These are phyloP conservation scores for Alnus glutinosa DNA, from an alignment of 306 rosid genomes.

Conservation along the genomic window DNA sequence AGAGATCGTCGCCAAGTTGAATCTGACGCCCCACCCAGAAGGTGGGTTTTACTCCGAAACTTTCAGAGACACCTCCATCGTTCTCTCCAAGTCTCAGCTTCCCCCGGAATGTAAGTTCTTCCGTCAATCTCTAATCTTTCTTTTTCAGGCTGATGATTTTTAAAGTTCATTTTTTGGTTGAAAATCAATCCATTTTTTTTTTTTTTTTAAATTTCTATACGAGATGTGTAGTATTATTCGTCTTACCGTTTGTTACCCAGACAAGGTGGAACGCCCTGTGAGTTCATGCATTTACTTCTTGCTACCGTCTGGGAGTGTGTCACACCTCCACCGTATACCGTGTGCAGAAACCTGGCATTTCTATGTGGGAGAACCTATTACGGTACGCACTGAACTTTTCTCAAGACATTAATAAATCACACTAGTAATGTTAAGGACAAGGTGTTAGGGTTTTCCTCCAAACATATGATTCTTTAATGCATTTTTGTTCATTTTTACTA, in stretches of 20 bases:
- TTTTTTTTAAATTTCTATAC: neutral
- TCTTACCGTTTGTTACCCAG: slow-evolving; percentile 15
- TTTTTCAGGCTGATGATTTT: too few relatives aligned
- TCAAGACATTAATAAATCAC: neutral
- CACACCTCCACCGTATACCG: slow-evolving; percentile 47
- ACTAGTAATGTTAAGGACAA: neutral
- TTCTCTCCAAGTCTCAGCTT: slow-evolving; percentile 45
- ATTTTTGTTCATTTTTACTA: too few relatives aligned
- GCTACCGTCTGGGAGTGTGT: slow-evolving; percentile 44
- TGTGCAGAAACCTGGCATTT: slow-evolving; percentile 58
- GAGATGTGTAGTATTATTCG: neutral
- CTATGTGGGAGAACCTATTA: slow-evolving; percentile 49
- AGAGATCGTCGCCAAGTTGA: slow-evolving; percentile 29
- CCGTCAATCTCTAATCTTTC: too few relatives aligned
- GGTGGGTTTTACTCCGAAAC: slow-evolving; percentile 54
- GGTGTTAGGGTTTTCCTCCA: too few relatives aligned
- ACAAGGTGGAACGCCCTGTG: slow-evolving; percentile 46
- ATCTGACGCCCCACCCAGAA: slow-evolving; percentile 44
- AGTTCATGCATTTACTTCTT: slow-evolving; percentile 47
- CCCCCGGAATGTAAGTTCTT: slow-evolving; percentile 42
- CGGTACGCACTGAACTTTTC: slow-evolving; percentile 20
- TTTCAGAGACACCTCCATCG: slow-evolving; percentile 42
- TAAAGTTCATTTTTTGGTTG: too few relatives aligned
- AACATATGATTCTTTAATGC: too few relatives aligned
- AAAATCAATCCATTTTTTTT: neutral